Evolutionary conservation across 1,139 yeast genomes (phyloP).

Genomic region (Taiozyma sp.): DNA sequence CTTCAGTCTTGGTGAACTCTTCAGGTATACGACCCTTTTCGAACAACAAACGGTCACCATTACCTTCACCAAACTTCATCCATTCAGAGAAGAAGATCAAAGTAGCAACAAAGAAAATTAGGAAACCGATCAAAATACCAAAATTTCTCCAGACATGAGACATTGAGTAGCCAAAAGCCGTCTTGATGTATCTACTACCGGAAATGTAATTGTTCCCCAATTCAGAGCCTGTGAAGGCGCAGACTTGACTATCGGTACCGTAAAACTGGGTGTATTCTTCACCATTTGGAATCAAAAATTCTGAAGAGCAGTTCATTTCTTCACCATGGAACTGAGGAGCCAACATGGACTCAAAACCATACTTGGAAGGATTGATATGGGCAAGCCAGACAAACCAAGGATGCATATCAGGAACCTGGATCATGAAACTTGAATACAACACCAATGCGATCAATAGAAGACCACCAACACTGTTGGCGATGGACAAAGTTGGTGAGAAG

Average conservation of each 20-base stretch:
- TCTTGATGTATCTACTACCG: conserved; percentile 55
- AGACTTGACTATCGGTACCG: conserved; percentile 44
- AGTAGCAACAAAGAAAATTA: conserved; percentile 27
- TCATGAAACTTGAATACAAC: conserved; percentile 70
- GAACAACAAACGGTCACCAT: conserved; percentile 77
- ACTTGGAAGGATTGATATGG: conserved; percentile 67
- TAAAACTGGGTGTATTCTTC: conserved; percentile 37
- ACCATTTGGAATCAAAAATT: conserved; percentile 50
- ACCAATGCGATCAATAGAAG: conserved; percentile 54
- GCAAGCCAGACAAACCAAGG: conserved; percentile 83
- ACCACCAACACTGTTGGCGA: conserved; percentile 73
- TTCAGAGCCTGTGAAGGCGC: conserved; percentile 44
- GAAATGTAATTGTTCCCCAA: conserved; percentile 47
- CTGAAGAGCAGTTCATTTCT: conserved; percentile 37
- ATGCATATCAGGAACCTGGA: conserved; percentile 63
- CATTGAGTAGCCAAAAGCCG: conserved; percentile 51
- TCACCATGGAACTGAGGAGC: conserved; percentile 43
- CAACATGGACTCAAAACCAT: conserved; percentile 66
- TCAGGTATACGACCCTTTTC: conserved; percentile 39
- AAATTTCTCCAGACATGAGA: conserved; percentile 80
- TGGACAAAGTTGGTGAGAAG: conserved; percentile 50
- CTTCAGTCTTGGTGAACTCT: conserved; percentile 26
- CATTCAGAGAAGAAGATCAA: conserved; percentile 52
- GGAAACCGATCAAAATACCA: conserved; percentile 50
- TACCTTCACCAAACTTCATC: conserved; percentile 73